phyloP scores from a whole-genome alignment of 2,329 filamentous ascomycete species.

The Alternaria rosae region DNA sequence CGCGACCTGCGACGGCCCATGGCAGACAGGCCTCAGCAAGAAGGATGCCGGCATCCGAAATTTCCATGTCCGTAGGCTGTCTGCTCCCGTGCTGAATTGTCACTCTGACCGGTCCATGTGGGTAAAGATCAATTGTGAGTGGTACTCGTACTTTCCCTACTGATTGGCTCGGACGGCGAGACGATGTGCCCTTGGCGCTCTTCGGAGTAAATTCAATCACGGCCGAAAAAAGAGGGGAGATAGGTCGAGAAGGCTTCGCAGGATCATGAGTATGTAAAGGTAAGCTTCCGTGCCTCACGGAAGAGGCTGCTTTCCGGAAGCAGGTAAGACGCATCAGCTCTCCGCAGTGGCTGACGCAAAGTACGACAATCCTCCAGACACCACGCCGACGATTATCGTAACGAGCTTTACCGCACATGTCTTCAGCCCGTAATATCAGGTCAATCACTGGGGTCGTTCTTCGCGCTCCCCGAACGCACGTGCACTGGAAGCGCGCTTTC shows the following conservation, averaged over 20 bases:
- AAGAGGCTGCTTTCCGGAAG: slow-evolving; percentile 7
- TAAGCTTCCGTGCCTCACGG: slow-evolving; percentile 14
- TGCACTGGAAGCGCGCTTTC: slow-evolving; percentile 4
- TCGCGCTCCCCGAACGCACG: slow-evolving; percentile 1
- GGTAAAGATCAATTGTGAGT: neutral
- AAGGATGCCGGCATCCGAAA: slow-evolving; percentile 4
- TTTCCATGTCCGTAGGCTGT: slow-evolving; percentile 8
- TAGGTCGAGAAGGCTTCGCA: neutral
- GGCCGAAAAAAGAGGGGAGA: neutral
- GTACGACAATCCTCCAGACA: neutral
- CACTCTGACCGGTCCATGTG: neutral
- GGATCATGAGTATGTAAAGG: neutral
- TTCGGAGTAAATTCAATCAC: neutral
- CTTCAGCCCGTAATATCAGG: neutral
- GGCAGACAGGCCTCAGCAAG: neutral
- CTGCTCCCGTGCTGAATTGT: slow-evolving; percentile 1
- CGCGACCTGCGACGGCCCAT: neutral
- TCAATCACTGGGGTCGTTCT: neutral
- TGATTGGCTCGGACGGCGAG: neutral
- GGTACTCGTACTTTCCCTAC: neutral
- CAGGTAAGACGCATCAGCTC: slow-evolving; percentile 1
- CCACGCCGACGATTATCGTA: neutral
- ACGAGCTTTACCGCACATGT: neutral
- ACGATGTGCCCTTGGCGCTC: neutral
- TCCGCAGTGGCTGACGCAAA: neutral